These are phyloP conservation scores for Ormosia emarginata DNA, from an alignment of 306 rosid genomes.

Conservation along the genomic window DNA sequence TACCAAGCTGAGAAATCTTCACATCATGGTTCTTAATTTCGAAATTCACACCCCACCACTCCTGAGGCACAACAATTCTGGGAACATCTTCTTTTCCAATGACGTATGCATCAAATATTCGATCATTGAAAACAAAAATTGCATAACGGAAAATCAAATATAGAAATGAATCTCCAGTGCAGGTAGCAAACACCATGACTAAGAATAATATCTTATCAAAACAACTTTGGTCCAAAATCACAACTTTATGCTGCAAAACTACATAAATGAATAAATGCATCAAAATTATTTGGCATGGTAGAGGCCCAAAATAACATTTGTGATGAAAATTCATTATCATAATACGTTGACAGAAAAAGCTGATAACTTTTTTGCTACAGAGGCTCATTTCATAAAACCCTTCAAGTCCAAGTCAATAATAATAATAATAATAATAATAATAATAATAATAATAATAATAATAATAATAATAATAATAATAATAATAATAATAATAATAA, in stretches of 20 bases:
- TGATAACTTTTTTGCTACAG: neutral
- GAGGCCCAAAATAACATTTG: neutral
- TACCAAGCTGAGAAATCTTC: constrained; percentile 65
- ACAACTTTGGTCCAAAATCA: neutral
- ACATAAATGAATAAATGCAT: neutral
- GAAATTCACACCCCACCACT: constrained; percentile 92
- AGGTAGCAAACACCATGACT: neutral
- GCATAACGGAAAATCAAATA: neutral
- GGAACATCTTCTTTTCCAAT: constrained; percentile 85
- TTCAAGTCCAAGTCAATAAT: neutral
- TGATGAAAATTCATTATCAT: neutral
- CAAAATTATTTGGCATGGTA: neutral
- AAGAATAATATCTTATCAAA: neutral
- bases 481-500: no score
- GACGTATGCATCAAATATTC: constrained; percentile 75
- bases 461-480: no score
- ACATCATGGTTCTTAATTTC: constrained; percentile 77
- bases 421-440: no score
- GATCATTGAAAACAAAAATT: constrained; percentile 19
- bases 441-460: no score
- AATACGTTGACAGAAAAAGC: neutral
- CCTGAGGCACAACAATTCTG: constrained; percentile 81
- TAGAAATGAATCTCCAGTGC: neutral
- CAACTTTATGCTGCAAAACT: neutral
- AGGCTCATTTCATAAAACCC: neutral